Conservation (phyloP, 495 filamentous ascomycete species). For the Xylaria cubensis region DNA sequence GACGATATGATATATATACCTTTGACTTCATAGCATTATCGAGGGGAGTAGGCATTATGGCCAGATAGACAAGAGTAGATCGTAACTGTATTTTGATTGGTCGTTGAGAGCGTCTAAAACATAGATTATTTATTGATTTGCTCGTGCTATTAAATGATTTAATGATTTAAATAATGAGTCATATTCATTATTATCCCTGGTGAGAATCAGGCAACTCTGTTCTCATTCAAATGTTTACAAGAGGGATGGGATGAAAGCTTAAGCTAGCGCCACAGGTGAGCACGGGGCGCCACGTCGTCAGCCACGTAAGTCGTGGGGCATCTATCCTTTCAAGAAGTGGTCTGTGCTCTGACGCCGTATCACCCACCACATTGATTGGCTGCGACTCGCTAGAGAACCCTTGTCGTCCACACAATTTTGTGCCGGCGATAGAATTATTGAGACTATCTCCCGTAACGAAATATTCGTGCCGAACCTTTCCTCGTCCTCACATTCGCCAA, state of each 20-base stretch:
- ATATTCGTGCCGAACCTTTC: slow-evolving; percentile 37
- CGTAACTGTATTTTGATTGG: background rate
- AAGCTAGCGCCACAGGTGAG: slow-evolving; percentile 12
- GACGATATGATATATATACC: slow-evolving; percentile 51
- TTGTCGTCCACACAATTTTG: slow-evolving; percentile 46
- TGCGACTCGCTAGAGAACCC: slow-evolving; percentile 31
- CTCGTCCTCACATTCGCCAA: slow-evolving; percentile 30
- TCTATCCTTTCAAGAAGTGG: background rate
- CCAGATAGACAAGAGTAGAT: background rate
- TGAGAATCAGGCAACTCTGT: slow-evolving; percentile 34
- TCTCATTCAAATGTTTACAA: slow-evolving; percentile 23
- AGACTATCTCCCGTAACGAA: slow-evolving; percentile 29
- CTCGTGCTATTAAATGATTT: background rate
- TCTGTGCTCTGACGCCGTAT: background rate
- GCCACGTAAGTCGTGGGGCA: slow-evolving; percentile 9
- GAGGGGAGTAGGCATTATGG: slow-evolving; percentile 73
- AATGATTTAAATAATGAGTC: slow-evolving; percentile 22
- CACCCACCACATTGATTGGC: slow-evolving; percentile 14
- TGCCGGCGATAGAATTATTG: slow-evolving; percentile 34
- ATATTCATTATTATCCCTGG: slow-evolving; percentile 13
- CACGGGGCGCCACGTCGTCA: slow-evolving; percentile 14
- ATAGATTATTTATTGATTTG: background rate
- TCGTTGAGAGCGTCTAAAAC: background rate
- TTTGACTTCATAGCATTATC: slow-evolving; percentile 81
- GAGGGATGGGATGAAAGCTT: background rate